Percentiles rank a stretch among this genome's conserved stretches.
These are phyloP conservation scores for Nicotiana attenuata DNA, from an alignment of 257 asterid genomes.

Conservation along the genomic window DNA sequence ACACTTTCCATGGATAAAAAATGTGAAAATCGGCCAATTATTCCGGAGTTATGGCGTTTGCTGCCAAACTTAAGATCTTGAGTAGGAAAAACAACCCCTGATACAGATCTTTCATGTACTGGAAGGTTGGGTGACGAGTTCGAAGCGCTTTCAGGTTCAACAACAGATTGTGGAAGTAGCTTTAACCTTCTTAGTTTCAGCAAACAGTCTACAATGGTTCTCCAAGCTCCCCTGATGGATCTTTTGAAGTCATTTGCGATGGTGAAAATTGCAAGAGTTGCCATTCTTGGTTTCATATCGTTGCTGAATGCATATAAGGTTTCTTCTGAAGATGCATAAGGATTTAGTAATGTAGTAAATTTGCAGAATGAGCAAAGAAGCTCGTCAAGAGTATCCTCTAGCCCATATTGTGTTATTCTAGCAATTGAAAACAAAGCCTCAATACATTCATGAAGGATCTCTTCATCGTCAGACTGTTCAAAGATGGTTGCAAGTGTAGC, in stretches of 20 bases:
- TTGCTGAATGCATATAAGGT: constrained; percentile 73
- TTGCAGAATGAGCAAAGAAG: constrained; percentile 76
- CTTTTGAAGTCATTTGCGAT: constrained; percentile 71
- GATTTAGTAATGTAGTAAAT: constrained; percentile 73
- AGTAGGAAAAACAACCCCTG: constrained; percentile 21
- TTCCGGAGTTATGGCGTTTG: constrained; percentile 33
- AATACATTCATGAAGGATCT: constrained; percentile 70
- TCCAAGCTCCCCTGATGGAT: constrained; percentile 85
- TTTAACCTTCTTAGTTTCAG: constrained; percentile 85
- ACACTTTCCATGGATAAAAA: constrained; percentile 74
- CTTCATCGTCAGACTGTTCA: constrained; percentile 81
- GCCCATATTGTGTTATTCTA: constrained; percentile 72
- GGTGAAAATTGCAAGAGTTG: constrained; percentile 79
- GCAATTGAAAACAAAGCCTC: constrained; percentile 78
- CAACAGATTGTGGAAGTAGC: constrained; percentile 62
- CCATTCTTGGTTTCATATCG: constrained; percentile 88
- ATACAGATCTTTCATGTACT: constrained; percentile 18
- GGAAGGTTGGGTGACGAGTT: constrained; percentile 4
- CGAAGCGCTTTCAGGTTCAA: constrained; percentile 42
- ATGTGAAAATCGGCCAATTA: constrained; percentile 54
- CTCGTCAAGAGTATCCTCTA: constrained; percentile 85
- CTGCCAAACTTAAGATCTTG: constrained; percentile 34
- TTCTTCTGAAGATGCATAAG: constrained; percentile 79
- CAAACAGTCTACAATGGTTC: constrained; percentile 78
- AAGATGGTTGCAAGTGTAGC: constrained; percentile 86